Evolutionary conservation across 768 basidiomycete species (phyloP).

Genomic region (Pleurotus platypus): DNA sequence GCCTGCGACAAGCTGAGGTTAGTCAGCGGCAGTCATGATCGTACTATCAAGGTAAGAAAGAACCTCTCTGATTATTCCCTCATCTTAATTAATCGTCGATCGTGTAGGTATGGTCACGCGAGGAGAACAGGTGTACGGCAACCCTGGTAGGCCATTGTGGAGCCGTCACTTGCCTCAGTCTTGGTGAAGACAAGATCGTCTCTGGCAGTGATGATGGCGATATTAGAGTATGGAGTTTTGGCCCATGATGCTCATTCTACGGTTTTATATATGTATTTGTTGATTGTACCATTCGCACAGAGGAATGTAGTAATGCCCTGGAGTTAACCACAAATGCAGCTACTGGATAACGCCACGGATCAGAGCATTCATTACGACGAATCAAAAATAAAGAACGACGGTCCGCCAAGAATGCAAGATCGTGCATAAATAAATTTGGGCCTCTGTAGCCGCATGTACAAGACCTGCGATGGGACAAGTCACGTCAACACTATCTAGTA

Average conservation of each 20-base stretch:
- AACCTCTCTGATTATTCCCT: conserved; percentile 5
- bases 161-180: conserved; percentile 85
- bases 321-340: not conserved
- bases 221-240: conserved; percentile 80
- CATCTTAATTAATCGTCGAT: conserved; percentile 6
- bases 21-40: conserved; percentile 91
- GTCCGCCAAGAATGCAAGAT: too few relatives aligned
- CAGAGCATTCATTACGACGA: too few relatives aligned
- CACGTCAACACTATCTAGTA: not conserved
- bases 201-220: conserved; percentile 95
- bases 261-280: conserved; percentile 4
- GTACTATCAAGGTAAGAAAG: conserved; percentile 85
- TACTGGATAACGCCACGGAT: too few relatives aligned
- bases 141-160: conserved; percentile 94
- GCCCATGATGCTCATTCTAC: conserved; percentile 25
- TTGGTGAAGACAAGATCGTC: conserved; percentile 93
- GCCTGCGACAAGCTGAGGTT: conserved; percentile 89
- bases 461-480: not conserved
- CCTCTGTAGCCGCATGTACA: not conserved
- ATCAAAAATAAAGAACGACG: too few relatives aligned
- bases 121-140: conserved; percentile 80
- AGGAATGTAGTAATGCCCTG: not conserved
- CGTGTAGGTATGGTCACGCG: conserved; percentile 85
- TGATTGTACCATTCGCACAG: not conserved
- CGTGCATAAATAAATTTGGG: not conserved